Conservation (phyloP, 768 basidiomycete species). For the Melanogaster broomeanus region DNA sequence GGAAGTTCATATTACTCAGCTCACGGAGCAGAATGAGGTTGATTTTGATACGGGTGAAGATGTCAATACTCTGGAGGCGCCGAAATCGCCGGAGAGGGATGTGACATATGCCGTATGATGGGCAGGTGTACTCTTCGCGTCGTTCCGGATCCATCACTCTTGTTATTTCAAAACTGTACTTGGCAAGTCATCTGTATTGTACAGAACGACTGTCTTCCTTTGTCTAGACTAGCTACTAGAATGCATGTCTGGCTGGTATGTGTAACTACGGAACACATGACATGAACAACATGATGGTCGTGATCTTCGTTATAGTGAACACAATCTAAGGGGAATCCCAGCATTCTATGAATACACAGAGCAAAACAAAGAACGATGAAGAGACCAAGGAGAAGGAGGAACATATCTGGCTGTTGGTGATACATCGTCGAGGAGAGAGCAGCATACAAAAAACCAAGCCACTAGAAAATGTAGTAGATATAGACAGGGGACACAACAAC, state of each 20-base stretch:
- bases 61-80: not conserved
- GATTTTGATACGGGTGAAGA: not conserved
- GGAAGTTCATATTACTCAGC: conserved; percentile 12
- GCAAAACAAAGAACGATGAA: not conserved
- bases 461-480: not conserved
- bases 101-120: not conserved
- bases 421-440: not conserved
- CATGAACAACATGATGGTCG: not conserved
- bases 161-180: no score
- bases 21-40: conserved; percentile 1
- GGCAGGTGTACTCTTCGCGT: no score
- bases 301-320: not conserved
- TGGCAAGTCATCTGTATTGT: no score
- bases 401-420: not conserved
- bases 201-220: no score
- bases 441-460: not conserved
- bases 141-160: no score
- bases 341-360: not conserved
- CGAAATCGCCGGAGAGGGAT: not conserved
- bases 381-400: not conserved
- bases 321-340: not conserved
- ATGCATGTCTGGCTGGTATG: not conserved
- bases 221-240: no score
- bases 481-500: not conserved
- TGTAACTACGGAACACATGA: not conserved